phyloP scores from a whole-genome alignment of 2,329 filamentous ascomycete species.

The Diaporthe sp. region DNA sequence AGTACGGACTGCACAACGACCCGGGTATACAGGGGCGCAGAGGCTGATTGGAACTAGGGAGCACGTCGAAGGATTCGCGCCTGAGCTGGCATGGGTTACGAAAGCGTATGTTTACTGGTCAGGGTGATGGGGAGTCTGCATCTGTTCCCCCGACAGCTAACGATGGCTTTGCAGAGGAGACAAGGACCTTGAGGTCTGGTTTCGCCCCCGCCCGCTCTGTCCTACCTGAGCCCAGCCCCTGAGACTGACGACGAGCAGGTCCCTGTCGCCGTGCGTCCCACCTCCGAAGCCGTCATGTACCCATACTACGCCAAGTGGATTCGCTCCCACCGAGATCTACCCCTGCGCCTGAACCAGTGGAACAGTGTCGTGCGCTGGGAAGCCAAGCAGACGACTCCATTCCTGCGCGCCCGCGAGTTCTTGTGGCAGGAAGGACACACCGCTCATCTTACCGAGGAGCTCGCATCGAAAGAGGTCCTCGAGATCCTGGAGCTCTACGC shows the following conservation, averaged over 20 bases:
- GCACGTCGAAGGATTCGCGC: conserved; percentile 98
- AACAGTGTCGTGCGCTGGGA: conserved; percentile 95
- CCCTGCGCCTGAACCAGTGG: conserved; percentile 96
- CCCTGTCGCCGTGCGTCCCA: conserved; percentile 77
- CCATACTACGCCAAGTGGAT: conserved; percentile 98
- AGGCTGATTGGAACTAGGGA: conserved; percentile 57
- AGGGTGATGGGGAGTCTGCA: conserved; percentile 8
- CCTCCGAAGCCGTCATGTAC: conserved; percentile 89
- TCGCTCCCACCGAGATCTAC: conserved; percentile 93
- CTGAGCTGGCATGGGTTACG: conserved; percentile 90
- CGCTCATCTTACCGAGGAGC: conserved; percentile 87
- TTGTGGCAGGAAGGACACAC: conserved; percentile 97
- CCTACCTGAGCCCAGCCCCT: neutral
- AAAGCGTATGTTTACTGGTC: conserved; percentile 72
- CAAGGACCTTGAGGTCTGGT: conserved; percentile 80
- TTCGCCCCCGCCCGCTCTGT: neutral
- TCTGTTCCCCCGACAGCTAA: conserved; percentile 43
- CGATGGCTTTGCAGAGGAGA: conserved; percentile 74
- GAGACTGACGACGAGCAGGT: conserved; percentile 55
- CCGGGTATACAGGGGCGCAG: neutral
- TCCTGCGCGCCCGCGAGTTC: conserved; percentile 94
- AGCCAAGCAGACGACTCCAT: conserved; percentile 91
- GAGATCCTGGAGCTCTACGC: conserved; percentile 96
- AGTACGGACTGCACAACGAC: conserved; percentile 10
- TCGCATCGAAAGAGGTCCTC: conserved; percentile 87